These are phyloP conservation scores for Berkeleyomyces rouxiae DNA, from an alignment of 2,329 filamentous ascomycete species.

Conservation along the genomic window DNA sequence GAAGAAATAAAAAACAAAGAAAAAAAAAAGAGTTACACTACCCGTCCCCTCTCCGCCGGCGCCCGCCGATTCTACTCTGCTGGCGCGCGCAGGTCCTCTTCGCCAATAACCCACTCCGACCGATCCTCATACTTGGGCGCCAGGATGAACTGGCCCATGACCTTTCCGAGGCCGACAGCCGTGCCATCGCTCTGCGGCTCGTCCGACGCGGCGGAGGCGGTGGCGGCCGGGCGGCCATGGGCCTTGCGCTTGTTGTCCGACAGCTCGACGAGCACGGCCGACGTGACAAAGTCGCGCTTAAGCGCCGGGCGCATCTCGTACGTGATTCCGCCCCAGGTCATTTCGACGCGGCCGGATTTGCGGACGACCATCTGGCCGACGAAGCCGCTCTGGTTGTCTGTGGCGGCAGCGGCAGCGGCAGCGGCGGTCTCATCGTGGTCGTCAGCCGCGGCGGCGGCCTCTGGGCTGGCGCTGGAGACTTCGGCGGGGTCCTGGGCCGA, in stretches of 20 bases:
- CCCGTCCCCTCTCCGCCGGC: not conserved
- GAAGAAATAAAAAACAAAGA: not conserved
- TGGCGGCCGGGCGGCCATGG: constrained; percentile 4
- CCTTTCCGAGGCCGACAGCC: constrained; percentile 40
- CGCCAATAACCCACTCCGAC: constrained; percentile 34
- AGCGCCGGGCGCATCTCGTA: constrained; percentile 36
- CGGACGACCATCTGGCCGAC: constrained; percentile 44
- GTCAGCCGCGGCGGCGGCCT: constrained; percentile 17
- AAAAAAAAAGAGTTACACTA: not conserved
- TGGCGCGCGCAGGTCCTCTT: constrained; percentile 20
- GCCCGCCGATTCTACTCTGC: not conserved
- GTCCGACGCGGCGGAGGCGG: constrained; percentile 20
- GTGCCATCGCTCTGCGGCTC: constrained; percentile 23
- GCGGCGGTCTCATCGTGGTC: constrained; percentile 18
- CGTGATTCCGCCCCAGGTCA: constrained; percentile 44
- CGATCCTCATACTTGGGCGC: constrained; percentile 42
- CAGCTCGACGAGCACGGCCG: constrained; percentile 42
- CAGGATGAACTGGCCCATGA: constrained; percentile 45
- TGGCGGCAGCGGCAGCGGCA: constrained; percentile 21
- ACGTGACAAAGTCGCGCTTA: constrained; percentile 39
- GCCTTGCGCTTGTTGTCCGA: constrained; percentile 30
- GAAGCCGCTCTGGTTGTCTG: constrained; percentile 36
- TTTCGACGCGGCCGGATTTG: constrained; percentile 43
- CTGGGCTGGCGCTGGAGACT: constrained; percentile 15
- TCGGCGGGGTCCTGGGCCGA: constrained; percentile 13